Evolutionary conservation across 805 yeast genomes (phyloP).

Genomic region (Yamadazyma sp.): DNA sequence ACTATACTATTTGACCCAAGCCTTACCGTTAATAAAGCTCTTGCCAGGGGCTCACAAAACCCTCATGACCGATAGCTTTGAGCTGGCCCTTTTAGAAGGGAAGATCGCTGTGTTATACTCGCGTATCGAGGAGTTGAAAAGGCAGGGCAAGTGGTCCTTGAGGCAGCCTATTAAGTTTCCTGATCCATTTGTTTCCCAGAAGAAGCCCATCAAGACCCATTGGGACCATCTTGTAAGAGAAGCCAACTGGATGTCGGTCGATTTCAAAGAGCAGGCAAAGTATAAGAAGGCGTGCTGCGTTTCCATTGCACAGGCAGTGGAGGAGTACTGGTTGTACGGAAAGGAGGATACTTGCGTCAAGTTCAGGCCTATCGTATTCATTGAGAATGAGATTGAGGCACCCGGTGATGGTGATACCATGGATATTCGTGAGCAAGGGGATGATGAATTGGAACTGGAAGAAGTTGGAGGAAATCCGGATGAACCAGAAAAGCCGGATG

Average conservation of each 20-base stretch:
- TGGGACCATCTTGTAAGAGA: conserved; percentile 78
- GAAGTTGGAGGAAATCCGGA: conserved; percentile 1
- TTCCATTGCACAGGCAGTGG: conserved; percentile 66
- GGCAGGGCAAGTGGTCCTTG: conserved; percentile 87
- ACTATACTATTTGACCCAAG: conserved; percentile 81
- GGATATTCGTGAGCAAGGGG: too few relatives aligned
- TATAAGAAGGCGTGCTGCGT: conserved; percentile 70
- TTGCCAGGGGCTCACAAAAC: conserved; percentile 86
- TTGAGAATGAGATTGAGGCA: conserved; percentile 11
- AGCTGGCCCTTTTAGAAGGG: conserved; percentile 83
- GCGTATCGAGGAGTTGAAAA: conserved; percentile 86
- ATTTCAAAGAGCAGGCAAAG: conserved; percentile 68
- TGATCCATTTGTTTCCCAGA: conserved; percentile 54
- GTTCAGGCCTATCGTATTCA: conserved; percentile 41
- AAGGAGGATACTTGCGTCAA: conserved; percentile 57
- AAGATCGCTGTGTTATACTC: conserved; percentile 86
- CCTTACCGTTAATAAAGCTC: conserved; percentile 78
- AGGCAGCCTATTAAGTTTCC: conserved; percentile 73
- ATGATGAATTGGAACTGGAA: too few relatives aligned
- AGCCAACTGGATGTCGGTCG: conserved; percentile 80
- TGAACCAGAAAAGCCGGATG: background rate
- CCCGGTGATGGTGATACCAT: too few relatives aligned
- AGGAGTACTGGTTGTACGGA: conserved; percentile 79
- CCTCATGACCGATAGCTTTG: conserved; percentile 80
- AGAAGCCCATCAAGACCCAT: conserved; percentile 37